phyloP scores from a whole-genome alignment of 805 yeast genomes.

The Myxozyma lipomycoides region DNA sequence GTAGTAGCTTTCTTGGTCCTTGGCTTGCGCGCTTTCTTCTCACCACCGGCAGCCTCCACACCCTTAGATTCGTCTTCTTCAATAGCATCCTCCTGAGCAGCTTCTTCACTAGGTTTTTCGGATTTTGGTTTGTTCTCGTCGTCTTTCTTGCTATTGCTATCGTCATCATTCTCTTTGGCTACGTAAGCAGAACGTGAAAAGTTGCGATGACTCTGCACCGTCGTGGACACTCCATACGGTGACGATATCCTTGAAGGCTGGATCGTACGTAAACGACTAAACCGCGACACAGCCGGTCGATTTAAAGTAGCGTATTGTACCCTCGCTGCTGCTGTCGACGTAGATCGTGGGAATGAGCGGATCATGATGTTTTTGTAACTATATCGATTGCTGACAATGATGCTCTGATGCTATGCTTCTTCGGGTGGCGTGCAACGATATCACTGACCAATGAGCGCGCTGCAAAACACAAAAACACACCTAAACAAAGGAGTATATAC shows the following conservation, averaged over 20 bases:
- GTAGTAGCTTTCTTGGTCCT: slow-evolving; percentile 1
- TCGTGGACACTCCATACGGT: not conserved
- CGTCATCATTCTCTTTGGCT: slow-evolving; percentile 1
- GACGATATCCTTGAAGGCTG: not conserved
- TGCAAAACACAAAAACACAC: not conserved
- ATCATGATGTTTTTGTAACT: slow-evolving; percentile 1
- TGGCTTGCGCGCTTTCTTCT: slow-evolving; percentile 1
- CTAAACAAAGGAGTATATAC: not conserved
- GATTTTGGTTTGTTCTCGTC: slow-evolving; percentile 1
- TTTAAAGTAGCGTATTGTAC: not conserved
- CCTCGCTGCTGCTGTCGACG: slow-evolving; percentile 4
- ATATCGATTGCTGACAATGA: not conserved
- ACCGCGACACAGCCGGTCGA: slow-evolving; percentile 12
- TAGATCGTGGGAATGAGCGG: slow-evolving; percentile 17
- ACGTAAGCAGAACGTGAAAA: slow-evolving; percentile 11
- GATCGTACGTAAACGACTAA: slow-evolving; percentile 1
- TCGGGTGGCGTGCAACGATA: not conserved
- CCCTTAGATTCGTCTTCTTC: slow-evolving; percentile 1
- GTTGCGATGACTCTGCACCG: slow-evolving; percentile 11
- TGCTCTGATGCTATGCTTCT: not conserved
- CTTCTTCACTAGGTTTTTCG: slow-evolving; percentile 1
- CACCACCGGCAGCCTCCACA: not conserved
- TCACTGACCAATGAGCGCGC: not conserved
- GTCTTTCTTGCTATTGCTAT: not conserved
- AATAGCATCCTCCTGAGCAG: slow-evolving; percentile 2